phyloP scores from a whole-genome alignment of 148 eudicot species.

The Rhododendron griersonianum region DNA sequence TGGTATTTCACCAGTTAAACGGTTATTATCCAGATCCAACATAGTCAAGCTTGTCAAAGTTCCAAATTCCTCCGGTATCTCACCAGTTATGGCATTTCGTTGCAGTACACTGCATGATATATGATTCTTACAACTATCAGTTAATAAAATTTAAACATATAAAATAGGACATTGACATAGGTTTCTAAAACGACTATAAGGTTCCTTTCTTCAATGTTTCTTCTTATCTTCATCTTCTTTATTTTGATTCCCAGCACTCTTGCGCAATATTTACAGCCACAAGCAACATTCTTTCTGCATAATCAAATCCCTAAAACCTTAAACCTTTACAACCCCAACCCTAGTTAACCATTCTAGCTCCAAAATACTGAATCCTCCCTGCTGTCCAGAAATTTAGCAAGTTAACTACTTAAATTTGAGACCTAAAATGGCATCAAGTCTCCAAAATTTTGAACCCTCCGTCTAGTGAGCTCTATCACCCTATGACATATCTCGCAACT shows the following conservation, averaged over 20 bases:
- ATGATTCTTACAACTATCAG: conserved; percentile 5
- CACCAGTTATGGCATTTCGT: conserved; percentile 73
- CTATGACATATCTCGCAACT: not conserved
- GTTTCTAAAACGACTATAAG: not conserved
- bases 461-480: not conserved
- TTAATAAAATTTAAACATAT: not conserved
- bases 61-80: conserved; percentile 67
- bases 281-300: not conserved
- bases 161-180: not conserved
- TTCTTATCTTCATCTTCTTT: not conserved
- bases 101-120: conserved; percentile 53
- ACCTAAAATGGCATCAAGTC: not conserved
- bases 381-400: not conserved
- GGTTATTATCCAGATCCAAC: conserved; percentile 72
- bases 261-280: not conserved
- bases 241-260: not conserved
- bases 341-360: not conserved
- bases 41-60: conserved; percentile 63
- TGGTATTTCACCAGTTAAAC: conserved; percentile 77
- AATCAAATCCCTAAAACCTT: not conserved
- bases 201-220: not conserved
- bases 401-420: not conserved
- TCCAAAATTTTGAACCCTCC: not conserved
- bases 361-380: not conserved
- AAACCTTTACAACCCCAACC: not conserved